A percentile compares a stretch with the other conserved stretches of the same genome.
These are phyloP conservation scores for Didymellaceae sp. DNA, from an alignment of 2,329 filamentous ascomycete species.

Conservation along the genomic window DNA sequence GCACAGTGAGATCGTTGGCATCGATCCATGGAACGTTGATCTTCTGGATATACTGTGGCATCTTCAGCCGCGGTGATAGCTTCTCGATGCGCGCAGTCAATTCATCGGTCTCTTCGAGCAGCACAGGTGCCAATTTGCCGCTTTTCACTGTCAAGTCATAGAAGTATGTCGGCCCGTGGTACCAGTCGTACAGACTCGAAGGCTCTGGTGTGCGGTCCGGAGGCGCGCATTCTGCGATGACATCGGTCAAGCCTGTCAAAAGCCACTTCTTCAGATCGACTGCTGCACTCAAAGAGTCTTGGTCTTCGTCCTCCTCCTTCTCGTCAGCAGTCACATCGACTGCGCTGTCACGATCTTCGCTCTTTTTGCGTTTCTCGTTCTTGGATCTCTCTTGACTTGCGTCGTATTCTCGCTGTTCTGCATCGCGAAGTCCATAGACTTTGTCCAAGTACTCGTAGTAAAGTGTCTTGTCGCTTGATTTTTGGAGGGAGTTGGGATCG, in stretches of 20 bases:
- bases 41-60: conserved; percentile 28
- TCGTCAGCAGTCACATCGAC: conserved; percentile 24
- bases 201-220: conserved; percentile 23
- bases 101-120: conserved; percentile 18
- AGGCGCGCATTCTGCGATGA: conserved; percentile 20
- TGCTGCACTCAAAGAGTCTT: conserved; percentile 24
- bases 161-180: conserved; percentile 30
- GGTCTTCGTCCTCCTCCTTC: conserved; percentile 18
- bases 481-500: conserved; percentile 17
- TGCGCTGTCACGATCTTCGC: conserved; percentile 26
- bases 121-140: conserved; percentile 8
- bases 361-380: conserved; percentile 2
- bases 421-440: conserved; percentile 21
- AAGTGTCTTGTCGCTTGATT: conserved; percentile 20
- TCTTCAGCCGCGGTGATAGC: conserved; percentile 20
- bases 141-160: conserved; percentile 16
- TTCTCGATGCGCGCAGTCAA: conserved; percentile 20
- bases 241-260: conserved; percentile 12
- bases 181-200: conserved; percentile 25
- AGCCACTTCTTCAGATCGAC: conserved; percentile 26
- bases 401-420: conserved; percentile 24
- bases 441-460: conserved; percentile 30
- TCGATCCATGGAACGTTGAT: conserved; percentile 24
- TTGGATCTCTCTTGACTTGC: conserved; percentile 7
- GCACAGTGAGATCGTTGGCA: conserved; percentile 21